Evolutionary conservation across 2,329 filamentous ascomycete species (phyloP), one percentile per base, ranked within the genome.

Genomic region (Grosmannia penicillata): DNA sequence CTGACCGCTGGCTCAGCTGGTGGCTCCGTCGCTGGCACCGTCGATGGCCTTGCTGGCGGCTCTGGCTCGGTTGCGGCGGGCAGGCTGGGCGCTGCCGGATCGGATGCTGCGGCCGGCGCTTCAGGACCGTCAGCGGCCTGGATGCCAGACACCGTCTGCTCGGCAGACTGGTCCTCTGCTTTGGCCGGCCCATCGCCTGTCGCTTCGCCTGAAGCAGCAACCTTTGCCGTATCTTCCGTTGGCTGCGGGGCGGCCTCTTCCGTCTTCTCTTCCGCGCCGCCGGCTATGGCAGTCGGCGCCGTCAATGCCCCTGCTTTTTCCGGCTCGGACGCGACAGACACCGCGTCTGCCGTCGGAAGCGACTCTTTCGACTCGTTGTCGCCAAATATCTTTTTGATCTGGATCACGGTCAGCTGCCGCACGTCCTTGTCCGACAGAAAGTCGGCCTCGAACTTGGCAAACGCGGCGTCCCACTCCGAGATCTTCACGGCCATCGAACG

Each of bases 351-450:
- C 7, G 79, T 75, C 6, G 69, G 67, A 14, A 87, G 61, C 1
- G 82, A 82, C 41, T 84, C 78, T 42, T 82, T 79, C 3, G 84
- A 86, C 45, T 87, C 84, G 49, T 86, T 81, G 54, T 96, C 87
- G 8, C 89, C 75, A 53, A 98, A 98, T 55, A 98, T 83, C 55
- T 93, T 94, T 54, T 83, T 89, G 41, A 98, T 65, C 54, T 98
- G 93, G 44, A 95, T 70, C 42, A 89, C 85, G 11, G 91, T 93
- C 43, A 98, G 65, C 50, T 91, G 78, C 45, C 86, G 75, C 51
- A 98, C 93, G 60, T 98, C 91, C 52, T 93, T 96, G 56, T 98
- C 93, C 0, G 89, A 89, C 50, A 98, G 80, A 59, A 89, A 98
- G 49, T 93, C 82, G 31, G 78, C 75, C 54, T 98, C 93, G 43